A percentile compares a stretch with the other conserved stretches of the same genome.
Conservation (phyloP, 768 basidiomycete genomes). For the Filobasidium floriforme region DNA sequence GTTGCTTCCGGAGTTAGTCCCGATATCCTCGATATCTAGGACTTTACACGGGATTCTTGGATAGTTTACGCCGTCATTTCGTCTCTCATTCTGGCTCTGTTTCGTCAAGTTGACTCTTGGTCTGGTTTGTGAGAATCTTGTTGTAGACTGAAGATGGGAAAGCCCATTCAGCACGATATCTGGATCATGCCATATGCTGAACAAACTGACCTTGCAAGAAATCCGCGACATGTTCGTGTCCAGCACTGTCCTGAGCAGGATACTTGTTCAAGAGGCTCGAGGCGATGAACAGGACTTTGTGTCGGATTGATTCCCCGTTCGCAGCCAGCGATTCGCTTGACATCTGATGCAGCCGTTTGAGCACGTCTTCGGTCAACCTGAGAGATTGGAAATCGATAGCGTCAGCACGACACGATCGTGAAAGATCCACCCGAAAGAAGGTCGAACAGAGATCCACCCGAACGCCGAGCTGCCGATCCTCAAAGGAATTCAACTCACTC, state of each 20-base stretch:
- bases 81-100: background rate
- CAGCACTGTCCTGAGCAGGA: constrained; percentile 24
- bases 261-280: constrained; percentile 31
- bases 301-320: constrained; percentile 37
- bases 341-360: constrained; percentile 38
- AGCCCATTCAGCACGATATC: background rate
- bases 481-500: constrained; percentile 18
- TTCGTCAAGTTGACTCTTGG: constrained; percentile 8
- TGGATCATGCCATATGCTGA: background rate
- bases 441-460: constrained; percentile 16
- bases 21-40: too few species aligned
- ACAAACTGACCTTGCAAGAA: constrained; percentile 28
- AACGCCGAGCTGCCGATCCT: constrained; percentile 17
- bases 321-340: constrained; percentile 41
- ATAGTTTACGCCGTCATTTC: too few species aligned
- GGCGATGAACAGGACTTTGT: constrained; percentile 30
- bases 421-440: too few species aligned
- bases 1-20: too few species aligned
- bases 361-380: constrained; percentile 34
- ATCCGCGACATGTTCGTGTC: constrained; percentile 27
- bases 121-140: constrained; percentile 22
- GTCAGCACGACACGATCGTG: too few species aligned
- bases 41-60: too few species aligned
- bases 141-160: constrained; percentile 4
- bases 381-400: background rate